These are phyloP conservation scores for Fistulinella prunicolor DNA, from an alignment of 768 basidiomycete species.

Conservation along the genomic window DNA sequence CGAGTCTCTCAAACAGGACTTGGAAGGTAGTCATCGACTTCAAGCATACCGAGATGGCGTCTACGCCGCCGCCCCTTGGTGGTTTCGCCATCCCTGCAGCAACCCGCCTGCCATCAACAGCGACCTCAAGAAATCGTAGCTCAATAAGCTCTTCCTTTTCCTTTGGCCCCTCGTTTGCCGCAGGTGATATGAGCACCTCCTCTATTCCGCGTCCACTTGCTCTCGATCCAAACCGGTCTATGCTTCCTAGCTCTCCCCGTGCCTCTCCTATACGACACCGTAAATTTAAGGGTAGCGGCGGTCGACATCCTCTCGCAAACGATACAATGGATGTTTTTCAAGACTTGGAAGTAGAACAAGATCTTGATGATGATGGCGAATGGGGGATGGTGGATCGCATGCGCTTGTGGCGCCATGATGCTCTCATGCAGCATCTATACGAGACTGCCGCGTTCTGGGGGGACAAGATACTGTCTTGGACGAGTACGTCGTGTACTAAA, in stretches of 20 bases:
- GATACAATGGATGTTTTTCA: constrained; percentile 75
- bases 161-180: constrained; percentile 73
- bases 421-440: constrained; percentile 97
- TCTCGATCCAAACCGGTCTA: constrained; percentile 78
- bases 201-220: constrained; percentile 54
- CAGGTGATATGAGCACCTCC: constrained; percentile 58
- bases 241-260: constrained; percentile 70
- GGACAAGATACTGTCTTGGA: constrained; percentile 94
- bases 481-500: constrained; percentile 59
- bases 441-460: constrained; percentile 99
- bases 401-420: constrained; percentile 96
- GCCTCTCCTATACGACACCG: constrained; percentile 62
- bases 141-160: constrained; percentile 83
- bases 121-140: constrained; percentile 54
- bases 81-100: constrained; percentile 44
- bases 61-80: constrained; percentile 50
- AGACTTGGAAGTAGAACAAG: constrained; percentile 58
- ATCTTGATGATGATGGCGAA: constrained; percentile 60
- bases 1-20: too few relatives aligned
- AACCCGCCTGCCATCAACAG: constrained; percentile 52
- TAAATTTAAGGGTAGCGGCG: constrained; percentile 51
- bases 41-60: constrained; percentile 24
- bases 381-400: constrained; percentile 94
- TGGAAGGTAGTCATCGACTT: background rate
- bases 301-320: constrained; percentile 70